Evolutionary conservation across 768 basidiomycete genomes (phyloP), one percentile per base, ranked within the genome.

Genomic region (Pholiota molesta): DNA sequence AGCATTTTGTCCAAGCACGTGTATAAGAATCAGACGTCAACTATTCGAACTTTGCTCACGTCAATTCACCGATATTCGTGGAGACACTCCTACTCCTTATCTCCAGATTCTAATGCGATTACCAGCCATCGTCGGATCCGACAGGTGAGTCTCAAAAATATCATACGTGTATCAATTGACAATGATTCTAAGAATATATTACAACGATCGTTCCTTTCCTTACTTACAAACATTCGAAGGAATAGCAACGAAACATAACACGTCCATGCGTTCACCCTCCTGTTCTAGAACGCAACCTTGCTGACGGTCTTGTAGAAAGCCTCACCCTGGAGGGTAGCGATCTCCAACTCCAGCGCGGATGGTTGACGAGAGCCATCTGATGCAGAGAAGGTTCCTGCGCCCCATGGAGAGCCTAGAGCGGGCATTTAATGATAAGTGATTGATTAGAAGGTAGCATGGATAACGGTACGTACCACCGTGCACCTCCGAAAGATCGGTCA

Each of bases 321-420:
- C 57, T 74, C 71, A 61, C 88, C 89, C 62, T 90, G 88, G 47
- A 80, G 75, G 5, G 52, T 67, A 3, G 84, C 86, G 13, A 88
- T 68, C 62, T 83, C 78, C 37, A 82, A 75, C 69, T 90, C 89
- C 29, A 87, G 80, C 2, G 67, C 61, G 6, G 75, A 69, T 1
- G 88, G 86, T 63, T 81, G 75, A 64, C 87, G 85, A 16, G 74
- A 68, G 6, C 86, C 86, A 59, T 77, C 73, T 2, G 69, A 52
- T 1, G 74, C 78, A 28, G 87, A 80, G 66, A 82, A 81, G 14
- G 88, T 88, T 51, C 88, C 89, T 26, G 91, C 90, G 42, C 92
- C 92, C 84, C 86, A 94, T 21, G 92, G 86, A 28, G 89, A 89
- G 14, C 89, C 89, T 88, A 37, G 28, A 26, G 54, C 11, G 57